Percentiles rank a stretch among this genome's conserved stretches.
These are phyloP conservation scores for Coniochaeta sp. DNA, from an alignment of 2,329 filamentous ascomycete genomes.

Conservation along the genomic window DNA sequence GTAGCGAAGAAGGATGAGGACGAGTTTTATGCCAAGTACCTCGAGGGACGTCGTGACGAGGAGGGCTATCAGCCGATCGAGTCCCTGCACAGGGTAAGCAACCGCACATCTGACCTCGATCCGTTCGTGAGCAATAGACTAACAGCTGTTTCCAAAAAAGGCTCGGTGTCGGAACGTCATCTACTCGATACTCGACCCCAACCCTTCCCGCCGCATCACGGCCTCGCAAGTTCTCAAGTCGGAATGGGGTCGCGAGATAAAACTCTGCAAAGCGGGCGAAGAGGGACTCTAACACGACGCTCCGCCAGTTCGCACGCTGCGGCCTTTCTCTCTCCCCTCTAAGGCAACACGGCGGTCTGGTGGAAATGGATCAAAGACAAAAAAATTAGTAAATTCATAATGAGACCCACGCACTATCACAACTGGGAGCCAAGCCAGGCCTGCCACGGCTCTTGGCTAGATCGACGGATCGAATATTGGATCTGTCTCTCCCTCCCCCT, in stretches of 20 bases:
- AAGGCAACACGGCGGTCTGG: not conserved
- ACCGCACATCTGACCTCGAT: not conserved
- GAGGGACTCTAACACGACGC: constrained; percentile 68
- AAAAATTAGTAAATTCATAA: not conserved
- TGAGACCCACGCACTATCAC: no score
- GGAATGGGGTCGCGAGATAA: constrained; percentile 97
- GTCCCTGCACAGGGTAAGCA: constrained; percentile 82
- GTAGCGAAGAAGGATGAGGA: constrained; percentile 96
- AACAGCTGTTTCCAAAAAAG: constrained; percentile 38
- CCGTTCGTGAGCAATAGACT: constrained; percentile 7
- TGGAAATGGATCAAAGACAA: not conserved
- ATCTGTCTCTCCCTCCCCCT: no score
- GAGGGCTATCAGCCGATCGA: constrained; percentile 96
- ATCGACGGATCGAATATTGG: no score
- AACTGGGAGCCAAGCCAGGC: no score
- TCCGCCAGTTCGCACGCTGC: no score
- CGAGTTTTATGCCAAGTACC: constrained; percentile 91
- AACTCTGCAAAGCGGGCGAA: constrained; percentile 91
- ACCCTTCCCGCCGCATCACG: constrained; percentile 84
- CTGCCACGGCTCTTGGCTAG: no score
- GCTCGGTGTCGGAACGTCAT: constrained; percentile 97
- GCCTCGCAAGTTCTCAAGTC: constrained; percentile 96
- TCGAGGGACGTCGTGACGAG: constrained; percentile 87
- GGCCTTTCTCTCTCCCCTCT: no score
- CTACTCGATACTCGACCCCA: constrained; percentile 95